Percentiles rank a stretch among this genome's conserved stretches.
phyloP scores from a whole-genome alignment of 371 early-diverging fungal genomes.

The Circinella umbellata region DNA sequence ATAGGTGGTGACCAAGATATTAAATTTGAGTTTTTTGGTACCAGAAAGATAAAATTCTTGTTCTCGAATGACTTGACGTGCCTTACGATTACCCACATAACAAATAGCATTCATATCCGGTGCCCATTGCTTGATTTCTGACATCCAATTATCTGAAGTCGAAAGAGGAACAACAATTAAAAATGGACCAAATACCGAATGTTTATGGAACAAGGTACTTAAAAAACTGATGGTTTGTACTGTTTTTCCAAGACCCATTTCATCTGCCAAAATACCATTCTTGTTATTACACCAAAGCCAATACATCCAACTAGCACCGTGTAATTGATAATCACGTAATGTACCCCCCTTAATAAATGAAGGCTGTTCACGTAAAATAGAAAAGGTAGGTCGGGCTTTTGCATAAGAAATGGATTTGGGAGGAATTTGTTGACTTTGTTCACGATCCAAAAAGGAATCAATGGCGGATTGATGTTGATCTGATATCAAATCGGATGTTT shows the following conservation, averaged over 20 bases:
- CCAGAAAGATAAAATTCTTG: conserved; percentile 82
- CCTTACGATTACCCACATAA: conserved; percentile 87
- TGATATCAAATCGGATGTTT: conserved; percentile 67
- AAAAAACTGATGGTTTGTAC: conserved; percentile 98
- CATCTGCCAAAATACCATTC: conserved; percentile 94
- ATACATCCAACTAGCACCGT: conserved; percentile 99
- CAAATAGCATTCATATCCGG: conserved; percentile 91
- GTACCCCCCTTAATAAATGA: conserved; percentile 86
- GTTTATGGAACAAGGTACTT: conserved; percentile 87
- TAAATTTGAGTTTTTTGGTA: conserved; percentile 77
- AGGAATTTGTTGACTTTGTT: conserved; percentile 73
- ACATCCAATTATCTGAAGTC: conserved; percentile 93
- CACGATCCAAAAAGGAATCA: conserved; percentile 85
- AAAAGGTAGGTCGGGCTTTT: conserved; percentile 75
- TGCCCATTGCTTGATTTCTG: conserved; percentile 94
- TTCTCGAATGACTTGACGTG: conserved; percentile 86
- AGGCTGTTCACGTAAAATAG: conserved; percentile 80
- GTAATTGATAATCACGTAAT: conserved; percentile 96
- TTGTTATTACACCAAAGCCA: conserved; percentile 95
- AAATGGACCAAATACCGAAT: conserved; percentile 91
- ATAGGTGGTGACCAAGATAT: conserved; percentile 93
- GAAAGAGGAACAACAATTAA: conserved; percentile 96
- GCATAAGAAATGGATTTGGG: conserved; percentile 64
- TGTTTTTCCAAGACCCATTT: conserved; percentile 99
- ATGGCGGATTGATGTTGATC: conserved; percentile 76